Conservation (phyloP, 2,329 filamentous ascomycete species). For the Fusarium sp. region DNA sequence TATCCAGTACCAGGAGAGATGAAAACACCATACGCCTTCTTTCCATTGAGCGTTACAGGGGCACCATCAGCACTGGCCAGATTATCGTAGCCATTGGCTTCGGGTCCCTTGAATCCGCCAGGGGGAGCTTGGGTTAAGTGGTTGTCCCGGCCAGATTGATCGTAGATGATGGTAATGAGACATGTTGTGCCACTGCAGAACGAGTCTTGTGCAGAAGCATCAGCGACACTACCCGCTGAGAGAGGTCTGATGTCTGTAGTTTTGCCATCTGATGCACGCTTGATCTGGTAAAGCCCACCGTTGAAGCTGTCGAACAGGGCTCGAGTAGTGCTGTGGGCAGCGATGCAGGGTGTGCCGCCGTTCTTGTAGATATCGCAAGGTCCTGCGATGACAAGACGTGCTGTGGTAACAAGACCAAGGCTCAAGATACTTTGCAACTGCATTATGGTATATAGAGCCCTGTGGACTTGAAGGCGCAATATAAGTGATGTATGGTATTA, state of each 20-base stretch:
- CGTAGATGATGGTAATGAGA: conserved; percentile 73
- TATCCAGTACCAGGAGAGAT: conserved; percentile 28
- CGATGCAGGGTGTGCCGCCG: conserved; percentile 27
- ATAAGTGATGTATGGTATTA: neutral
- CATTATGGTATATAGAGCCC: neutral
- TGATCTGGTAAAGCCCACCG: conserved; percentile 26
- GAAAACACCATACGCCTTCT: conserved; percentile 33
- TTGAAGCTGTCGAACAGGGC: conserved; percentile 6
- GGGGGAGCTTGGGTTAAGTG: conserved; percentile 71
- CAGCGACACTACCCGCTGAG: conserved; percentile 71
- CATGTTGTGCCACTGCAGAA: conserved; percentile 73
- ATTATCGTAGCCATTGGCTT: conserved; percentile 23
- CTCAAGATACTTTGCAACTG: conserved; percentile 17
- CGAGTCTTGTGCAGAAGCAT: conserved; percentile 69
- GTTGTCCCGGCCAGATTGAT: conserved; percentile 72
- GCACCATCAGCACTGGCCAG: conserved; percentile 27
- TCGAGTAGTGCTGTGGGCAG: conserved; percentile 27
- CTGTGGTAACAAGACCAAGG: conserved; percentile 6
- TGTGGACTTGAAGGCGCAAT: neutral
- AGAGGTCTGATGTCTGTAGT: conserved; percentile 12
- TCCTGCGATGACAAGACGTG: conserved; percentile 14
- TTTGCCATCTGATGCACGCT: conserved; percentile 27
- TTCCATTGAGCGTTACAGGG: conserved; percentile 26
- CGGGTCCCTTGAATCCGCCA: conserved; percentile 58
- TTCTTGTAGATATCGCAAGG: conserved; percentile 29